These are phyloP conservation scores for Colletotrichum sp. DNA, from an alignment of 2,329 filamentous ascomycete species.

Conservation along the genomic window DNA sequence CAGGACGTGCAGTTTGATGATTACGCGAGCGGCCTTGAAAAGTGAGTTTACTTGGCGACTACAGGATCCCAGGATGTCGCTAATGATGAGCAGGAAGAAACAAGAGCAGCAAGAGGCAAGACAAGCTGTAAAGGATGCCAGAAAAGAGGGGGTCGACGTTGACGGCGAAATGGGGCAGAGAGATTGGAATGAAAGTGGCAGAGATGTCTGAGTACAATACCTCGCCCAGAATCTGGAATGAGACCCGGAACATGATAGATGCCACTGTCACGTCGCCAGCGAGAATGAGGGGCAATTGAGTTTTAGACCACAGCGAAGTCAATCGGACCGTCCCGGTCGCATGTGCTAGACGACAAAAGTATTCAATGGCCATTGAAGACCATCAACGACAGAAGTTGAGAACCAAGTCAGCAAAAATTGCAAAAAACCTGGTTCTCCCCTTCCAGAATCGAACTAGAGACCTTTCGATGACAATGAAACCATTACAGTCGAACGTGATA, in stretches of 20 bases:
- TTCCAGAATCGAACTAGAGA: slow-evolving; percentile 22
- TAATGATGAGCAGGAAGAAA: slow-evolving; percentile 23
- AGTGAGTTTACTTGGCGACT: neutral
- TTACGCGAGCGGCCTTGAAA: slow-evolving; percentile 24
- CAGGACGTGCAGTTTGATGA: slow-evolving; percentile 22
- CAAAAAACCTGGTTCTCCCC: slow-evolving; percentile 2
- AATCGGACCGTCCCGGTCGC: neutral
- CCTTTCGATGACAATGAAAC: slow-evolving; percentile 7
- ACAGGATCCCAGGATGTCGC: too few species aligned
- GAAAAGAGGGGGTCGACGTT: slow-evolving; percentile 22
- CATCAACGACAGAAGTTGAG: accelerated
- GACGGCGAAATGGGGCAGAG: slow-evolving; percentile 20
- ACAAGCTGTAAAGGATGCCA: slow-evolving; percentile 22
- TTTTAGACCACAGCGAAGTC: neutral
- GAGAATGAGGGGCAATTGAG: neutral
- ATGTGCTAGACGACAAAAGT: neutral
- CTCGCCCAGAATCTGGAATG: neutral
- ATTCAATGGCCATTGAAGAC: neutral
- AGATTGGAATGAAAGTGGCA: neutral
- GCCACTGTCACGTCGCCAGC: neutral
- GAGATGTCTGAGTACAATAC: neutral
- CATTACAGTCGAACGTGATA: slow-evolving; percentile 11
- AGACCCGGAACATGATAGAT: neutral
- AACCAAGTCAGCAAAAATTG: neutral
- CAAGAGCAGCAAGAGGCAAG: slow-evolving; percentile 25